A percentile compares a stretch with the other conserved stretches of the same genome.
Conservation (phyloP, 306 rosid species). For the Rubus idaeus region DNA sequence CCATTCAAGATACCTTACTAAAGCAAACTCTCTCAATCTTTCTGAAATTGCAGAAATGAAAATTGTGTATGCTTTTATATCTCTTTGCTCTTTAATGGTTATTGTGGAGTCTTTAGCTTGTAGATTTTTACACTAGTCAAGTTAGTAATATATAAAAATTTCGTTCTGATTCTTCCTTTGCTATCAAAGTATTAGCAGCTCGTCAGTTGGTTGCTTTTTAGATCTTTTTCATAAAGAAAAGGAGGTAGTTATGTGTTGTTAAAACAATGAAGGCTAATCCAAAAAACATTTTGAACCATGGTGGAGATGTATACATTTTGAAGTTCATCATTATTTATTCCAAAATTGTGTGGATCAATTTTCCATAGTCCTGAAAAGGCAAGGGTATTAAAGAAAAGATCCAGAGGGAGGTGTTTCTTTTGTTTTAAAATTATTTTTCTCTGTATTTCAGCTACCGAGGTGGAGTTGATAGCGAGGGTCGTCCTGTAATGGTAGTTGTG, state of each 20-base stretch:
- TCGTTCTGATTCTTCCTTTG: background rate
- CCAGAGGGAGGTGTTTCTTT: background rate
- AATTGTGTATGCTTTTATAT: constrained; percentile 64
- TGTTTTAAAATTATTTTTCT: constrained; percentile 1
- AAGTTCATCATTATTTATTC: background rate
- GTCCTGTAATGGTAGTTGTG: constrained; percentile 91
- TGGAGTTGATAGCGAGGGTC: constrained; percentile 96
- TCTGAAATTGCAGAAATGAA: constrained; percentile 97
- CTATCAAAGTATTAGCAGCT: background rate
- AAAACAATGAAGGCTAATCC: background rate
- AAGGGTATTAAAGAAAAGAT: background rate
- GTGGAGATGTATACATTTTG: background rate
- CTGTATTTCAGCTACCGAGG: constrained; percentile 81
- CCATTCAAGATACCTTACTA: constrained; percentile 94
- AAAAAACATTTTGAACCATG: background rate
- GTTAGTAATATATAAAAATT: background rate
- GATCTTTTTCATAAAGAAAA: background rate
- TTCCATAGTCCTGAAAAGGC: constrained; percentile 5
- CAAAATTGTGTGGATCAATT: background rate
- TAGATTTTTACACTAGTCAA: background rate
- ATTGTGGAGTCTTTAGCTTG: background rate
- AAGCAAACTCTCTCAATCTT: constrained; percentile 88
- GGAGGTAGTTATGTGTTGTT: background rate
- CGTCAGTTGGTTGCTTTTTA: background rate
- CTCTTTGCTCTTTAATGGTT: constrained; percentile 3